phyloP scores from a whole-genome alignment of 2,329 filamentous ascomycete genomes.

The Dactylonectria macrodidyma region DNA sequence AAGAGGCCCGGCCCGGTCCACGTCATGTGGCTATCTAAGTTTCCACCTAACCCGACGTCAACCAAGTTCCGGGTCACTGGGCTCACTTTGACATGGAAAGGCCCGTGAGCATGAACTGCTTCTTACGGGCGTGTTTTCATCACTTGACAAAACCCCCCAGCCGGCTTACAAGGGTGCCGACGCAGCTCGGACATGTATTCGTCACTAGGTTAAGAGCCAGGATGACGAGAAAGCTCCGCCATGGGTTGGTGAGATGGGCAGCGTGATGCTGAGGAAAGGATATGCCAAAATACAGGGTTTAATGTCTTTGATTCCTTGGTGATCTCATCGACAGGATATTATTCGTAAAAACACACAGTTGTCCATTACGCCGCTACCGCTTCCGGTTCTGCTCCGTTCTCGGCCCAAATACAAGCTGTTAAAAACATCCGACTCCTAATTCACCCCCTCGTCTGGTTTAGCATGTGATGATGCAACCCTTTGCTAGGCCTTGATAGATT shows the following conservation, averaged over 20 bases:
- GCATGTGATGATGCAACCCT: constrained; percentile 23
- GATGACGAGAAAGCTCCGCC: constrained; percentile 9
- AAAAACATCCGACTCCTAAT: constrained; percentile 2
- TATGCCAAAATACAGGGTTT: neutral
- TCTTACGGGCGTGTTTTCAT: neutral
- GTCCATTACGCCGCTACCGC: constrained; percentile 24
- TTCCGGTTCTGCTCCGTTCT: constrained; percentile 4
- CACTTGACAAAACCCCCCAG: neutral
- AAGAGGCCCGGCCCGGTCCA: neutral
- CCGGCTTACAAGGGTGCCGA: neutral
- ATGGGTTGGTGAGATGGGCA: neutral
- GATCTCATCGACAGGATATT: constrained; percentile 12
- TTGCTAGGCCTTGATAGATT: neutral
- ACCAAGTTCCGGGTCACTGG: neutral
- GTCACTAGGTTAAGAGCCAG: neutral
- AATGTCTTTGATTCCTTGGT: neutral
- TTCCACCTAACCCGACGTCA: neutral
- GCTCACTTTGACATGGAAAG: neutral
- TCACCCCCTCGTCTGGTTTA: constrained; percentile 15
- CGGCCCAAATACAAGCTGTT: constrained; percentile 9
- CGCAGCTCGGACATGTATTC: neutral
- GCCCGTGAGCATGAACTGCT: neutral
- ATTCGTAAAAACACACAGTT: constrained; percentile 24
- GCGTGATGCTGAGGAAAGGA: neutral
- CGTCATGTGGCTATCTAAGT: neutral